Evolutionary conservation across 352 stramenopile species (phyloP).

Genomic region (Plasmopara viticola): DNA sequence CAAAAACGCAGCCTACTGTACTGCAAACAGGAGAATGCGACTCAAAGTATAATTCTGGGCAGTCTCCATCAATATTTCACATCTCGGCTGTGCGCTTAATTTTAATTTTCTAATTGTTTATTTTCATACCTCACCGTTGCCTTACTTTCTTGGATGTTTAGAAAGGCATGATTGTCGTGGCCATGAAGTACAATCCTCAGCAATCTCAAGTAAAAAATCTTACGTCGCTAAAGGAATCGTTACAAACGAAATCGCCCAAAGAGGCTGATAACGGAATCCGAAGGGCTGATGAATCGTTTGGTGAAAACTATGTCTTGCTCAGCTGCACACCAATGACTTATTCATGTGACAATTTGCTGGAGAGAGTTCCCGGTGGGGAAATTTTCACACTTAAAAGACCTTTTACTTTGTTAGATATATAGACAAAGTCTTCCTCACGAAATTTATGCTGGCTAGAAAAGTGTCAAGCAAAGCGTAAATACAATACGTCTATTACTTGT

Average conservation of each 20-base stretch:
- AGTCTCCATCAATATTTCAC: slow-evolving; percentile 22
- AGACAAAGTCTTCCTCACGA: background rate
- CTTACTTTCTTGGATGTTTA: slow-evolving; percentile 12
- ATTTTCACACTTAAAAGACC: slow-evolving; percentile 37
- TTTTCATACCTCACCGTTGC: background rate
- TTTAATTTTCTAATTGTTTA: background rate
- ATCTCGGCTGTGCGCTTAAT: slow-evolving; percentile 41
- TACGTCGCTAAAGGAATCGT: slow-evolving; percentile 9
- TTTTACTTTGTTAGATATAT: slow-evolving; percentile 36
- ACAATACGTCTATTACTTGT: slow-evolving; percentile 19
- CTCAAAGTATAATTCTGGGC: slow-evolving; percentile 1
- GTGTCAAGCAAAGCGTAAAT: slow-evolving; percentile 1
- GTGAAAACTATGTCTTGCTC: slow-evolving; percentile 32
- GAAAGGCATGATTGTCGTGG: slow-evolving; percentile 74
- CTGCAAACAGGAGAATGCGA: slow-evolving; percentile 10
- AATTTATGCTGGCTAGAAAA: background rate
- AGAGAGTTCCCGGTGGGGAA: slow-evolving; percentile 29
- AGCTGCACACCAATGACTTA: slow-evolving; percentile 28
- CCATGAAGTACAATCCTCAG: slow-evolving; percentile 45
- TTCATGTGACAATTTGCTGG: slow-evolving; percentile 17
- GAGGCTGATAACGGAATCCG: slow-evolving; percentile 10
- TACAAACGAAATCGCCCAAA: slow-evolving; percentile 5
- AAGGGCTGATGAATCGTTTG: background rate
- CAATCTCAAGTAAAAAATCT: slow-evolving; percentile 1
- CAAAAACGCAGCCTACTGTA: slow-evolving; percentile 15